Evolutionary conservation across 129 eudicot genomes (phyloP).

Genomic region (Kitagawia praeruptora): DNA sequence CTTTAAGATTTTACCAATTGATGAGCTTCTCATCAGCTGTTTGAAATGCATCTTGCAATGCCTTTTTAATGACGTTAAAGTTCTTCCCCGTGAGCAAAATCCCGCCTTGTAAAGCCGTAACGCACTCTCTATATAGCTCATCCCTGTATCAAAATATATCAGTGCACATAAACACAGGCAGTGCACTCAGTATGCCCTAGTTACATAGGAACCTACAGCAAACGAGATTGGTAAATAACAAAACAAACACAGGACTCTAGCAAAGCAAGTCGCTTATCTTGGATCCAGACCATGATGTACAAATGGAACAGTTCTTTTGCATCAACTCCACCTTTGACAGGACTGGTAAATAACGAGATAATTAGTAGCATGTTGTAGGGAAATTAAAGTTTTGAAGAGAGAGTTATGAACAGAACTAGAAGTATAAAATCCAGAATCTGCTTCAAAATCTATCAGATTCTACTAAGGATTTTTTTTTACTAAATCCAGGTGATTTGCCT

Average conservation of each 20-base stretch:
- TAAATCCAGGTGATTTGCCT: too few species aligned
- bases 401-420: too few species aligned
- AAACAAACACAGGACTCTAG: conserved; percentile 41
- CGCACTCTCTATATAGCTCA: conserved; percentile 87
- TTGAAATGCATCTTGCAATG: conserved; percentile 57
- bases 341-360: conserved; percentile 33
- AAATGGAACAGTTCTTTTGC: conserved; percentile 84
- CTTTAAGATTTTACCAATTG: conserved; percentile 38
- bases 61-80: conserved; percentile 33
- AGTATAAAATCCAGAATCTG: too few species aligned
- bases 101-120: conserved; percentile 61
- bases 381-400: too few species aligned
- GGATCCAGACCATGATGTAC: conserved; percentile 74
- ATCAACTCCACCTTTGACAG: conserved; percentile 80
- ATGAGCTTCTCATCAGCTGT: conserved; percentile 66
- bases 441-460: too few species aligned
- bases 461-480: too few species aligned
- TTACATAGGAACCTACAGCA: too few species aligned
- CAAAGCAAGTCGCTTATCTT: conserved; percentile 70
- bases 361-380: neutral
- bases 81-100: conserved; percentile 48
- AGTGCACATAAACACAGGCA: neutral
- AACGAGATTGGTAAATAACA: too few species aligned
- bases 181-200: neutral
- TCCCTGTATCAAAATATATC: conserved; percentile 39